Evolutionary conservation across 495 filamentous ascomycete species (phyloP).

Genomic region (Paragyromitra xinjiangensis): DNA sequence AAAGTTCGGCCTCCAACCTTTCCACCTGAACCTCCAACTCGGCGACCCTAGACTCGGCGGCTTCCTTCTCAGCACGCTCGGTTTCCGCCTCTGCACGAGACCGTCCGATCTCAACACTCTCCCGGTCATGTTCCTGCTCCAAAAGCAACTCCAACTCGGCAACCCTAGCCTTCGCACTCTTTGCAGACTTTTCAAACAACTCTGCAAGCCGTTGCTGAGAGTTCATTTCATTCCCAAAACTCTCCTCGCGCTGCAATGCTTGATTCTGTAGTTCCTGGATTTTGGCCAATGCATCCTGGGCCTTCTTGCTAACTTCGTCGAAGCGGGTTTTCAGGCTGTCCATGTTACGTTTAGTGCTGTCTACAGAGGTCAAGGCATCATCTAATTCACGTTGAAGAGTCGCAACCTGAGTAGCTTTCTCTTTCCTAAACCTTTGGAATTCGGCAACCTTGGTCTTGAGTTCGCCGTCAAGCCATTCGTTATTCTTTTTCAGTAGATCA

Average conservation of each 20-base stretch:
- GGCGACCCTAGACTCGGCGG: slow-evolving; percentile 72
- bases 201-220: slow-evolving; percentile 80
- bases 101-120: slow-evolving; percentile 79
- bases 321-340: slow-evolving; percentile 79
- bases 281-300: slow-evolving; percentile 79
- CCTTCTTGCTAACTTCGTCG: slow-evolving; percentile 84
- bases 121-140: slow-evolving; percentile 80
- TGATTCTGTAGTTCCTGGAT: slow-evolving; percentile 88
- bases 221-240: slow-evolving; percentile 83
- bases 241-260: slow-evolving; percentile 77
- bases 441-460: slow-evolving; percentile 87
- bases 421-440: slow-evolving; percentile 88
- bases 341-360: slow-evolving; percentile 79
- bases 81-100: slow-evolving; percentile 82
- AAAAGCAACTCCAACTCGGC: slow-evolving; percentile 80
- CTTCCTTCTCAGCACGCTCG: slow-evolving; percentile 75
- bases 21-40: slow-evolving; percentile 68
- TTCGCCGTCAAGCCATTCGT: slow-evolving; percentile 90
- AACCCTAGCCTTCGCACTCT: slow-evolving; percentile 79
- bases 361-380: slow-evolving; percentile 76
- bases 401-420: slow-evolving; percentile 85
- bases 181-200: slow-evolving; percentile 81
- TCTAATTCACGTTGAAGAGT: slow-evolving; percentile 89
- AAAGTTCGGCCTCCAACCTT: slow-evolving; percentile 54
- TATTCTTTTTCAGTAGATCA: slow-evolving; percentile 82